Evolutionary conservation across 2,329 filamentous ascomycete genomes (phyloP), one percentile per base, ranked within the genome.

Genomic region (Cryoendolithus antarcticus): DNA sequence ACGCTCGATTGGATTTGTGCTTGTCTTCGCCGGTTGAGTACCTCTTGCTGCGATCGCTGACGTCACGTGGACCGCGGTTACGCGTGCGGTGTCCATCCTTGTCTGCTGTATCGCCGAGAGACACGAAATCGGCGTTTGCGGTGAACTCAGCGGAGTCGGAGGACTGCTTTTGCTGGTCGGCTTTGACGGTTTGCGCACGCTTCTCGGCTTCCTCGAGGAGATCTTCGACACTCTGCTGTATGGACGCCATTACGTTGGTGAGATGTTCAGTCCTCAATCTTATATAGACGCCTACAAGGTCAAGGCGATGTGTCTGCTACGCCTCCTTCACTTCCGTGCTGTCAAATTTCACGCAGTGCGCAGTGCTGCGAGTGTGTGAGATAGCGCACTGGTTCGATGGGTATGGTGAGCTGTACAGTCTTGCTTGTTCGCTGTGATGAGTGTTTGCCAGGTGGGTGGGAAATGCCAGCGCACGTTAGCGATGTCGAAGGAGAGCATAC

Each of bases 151-250:
- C 19, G 34, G 29, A 28, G 19, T 29, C 34, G 3, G 34, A 34
- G 29, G 21, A 36, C 10, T 34, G 27, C n/a, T 35, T 29, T 31
- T 43, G 32, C 35, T 39, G 39, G 9, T 39, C 37, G 33, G 34
- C 34, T 15, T 42, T 42, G 29, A 38, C 35, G 35, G 34, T 39
- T 21, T 34, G 19, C 10, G 32, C 38, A 4, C 30, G 19, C 12
- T 39, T 39, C 37, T 45, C 43, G 13, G 45, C 43, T 31, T 82
- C 84, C 63, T 94, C 86, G 51, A 95, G 77, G 48, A 95, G 74
- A 49, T 85, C 85, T 70, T 95, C 88, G 53, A 95, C 85, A 58
- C 40, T 44, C 32, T 44, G 42, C 30, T 42, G 40, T 36, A 45
- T 10, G 12, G 30, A 31, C 30, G 30, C 30, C 12, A 31, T 31